Evolutionary conservation across 1,139 yeast genomes (phyloP).

Genomic region (Pichia sp.): DNA sequence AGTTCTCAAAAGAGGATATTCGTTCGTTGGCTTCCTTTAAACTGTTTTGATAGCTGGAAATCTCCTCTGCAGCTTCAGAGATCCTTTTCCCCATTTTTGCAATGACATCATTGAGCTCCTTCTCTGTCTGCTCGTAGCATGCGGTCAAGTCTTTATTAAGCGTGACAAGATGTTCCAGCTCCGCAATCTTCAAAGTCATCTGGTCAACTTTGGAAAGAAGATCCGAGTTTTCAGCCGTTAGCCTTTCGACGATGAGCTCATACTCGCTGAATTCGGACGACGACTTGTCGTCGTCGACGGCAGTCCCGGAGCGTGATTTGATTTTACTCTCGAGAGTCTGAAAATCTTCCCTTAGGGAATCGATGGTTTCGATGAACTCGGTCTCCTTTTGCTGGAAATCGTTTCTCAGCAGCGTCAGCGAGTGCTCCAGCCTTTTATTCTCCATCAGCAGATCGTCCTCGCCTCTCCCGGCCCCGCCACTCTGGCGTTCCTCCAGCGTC

Average conservation of each 20-base stretch:
- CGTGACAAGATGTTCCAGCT: conserved; percentile 4
- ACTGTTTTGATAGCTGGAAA: background rate
- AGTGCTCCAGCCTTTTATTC: conserved; percentile 35
- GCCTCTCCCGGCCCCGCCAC: conserved; percentile 4
- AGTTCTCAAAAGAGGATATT: background rate
- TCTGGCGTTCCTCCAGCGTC: conserved; percentile 27
- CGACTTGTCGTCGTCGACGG: background rate
- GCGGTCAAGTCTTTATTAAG: conserved; percentile 6
- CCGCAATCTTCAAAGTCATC: conserved; percentile 41
- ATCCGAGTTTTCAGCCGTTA: conserved; percentile 52
- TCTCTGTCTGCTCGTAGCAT: conserved; percentile 8
- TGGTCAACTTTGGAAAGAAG: conserved; percentile 36
- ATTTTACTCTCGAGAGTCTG: conserved; percentile 1
- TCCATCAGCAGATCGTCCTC: conserved; percentile 15
- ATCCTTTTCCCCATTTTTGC: background rate
- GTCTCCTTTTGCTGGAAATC: conserved; percentile 4
- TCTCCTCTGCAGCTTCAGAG: background rate
- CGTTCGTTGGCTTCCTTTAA: conserved; percentile 4
- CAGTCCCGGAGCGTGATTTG: background rate
- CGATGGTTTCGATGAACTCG: conserved; percentile 7
- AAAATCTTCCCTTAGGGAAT: conserved; percentile 4
- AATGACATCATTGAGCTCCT: conserved; percentile 1
- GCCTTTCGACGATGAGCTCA: conserved; percentile 48
- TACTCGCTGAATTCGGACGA: conserved; percentile 18
- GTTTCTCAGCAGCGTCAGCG: background rate